A percentile compares a stretch with the other conserved stretches of the same genome.
Evolutionary conservation across 805 yeast species (phyloP).

Genomic region (Lachancea fermentati): DNA sequence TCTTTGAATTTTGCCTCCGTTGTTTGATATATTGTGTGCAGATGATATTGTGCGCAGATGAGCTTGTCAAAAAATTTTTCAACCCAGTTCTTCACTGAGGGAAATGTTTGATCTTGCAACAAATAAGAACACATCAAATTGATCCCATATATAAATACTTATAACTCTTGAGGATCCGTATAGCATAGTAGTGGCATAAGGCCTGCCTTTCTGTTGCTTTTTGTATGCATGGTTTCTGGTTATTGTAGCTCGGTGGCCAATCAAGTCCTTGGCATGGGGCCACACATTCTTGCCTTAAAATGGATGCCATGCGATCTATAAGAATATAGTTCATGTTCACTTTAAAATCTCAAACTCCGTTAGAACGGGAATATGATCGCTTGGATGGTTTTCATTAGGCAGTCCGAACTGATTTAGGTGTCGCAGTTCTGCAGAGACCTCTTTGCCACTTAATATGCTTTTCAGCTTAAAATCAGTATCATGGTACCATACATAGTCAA

Average conservation of each 20-base stretch:
- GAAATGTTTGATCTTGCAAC: too few relatives aligned
- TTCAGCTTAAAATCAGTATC: slow-evolving; percentile 35
- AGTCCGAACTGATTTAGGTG: slow-evolving; percentile 34
- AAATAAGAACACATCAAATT: too few relatives aligned
- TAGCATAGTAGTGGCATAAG: not conserved
- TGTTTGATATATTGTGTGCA: not conserved
- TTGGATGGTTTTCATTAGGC: slow-evolving; percentile 56
- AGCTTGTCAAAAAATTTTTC: not conserved
- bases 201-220: too few relatives aligned
- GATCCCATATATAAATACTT: not conserved
- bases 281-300: too few relatives aligned
- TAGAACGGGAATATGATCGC: slow-evolving; percentile 45
- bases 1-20: not conserved
- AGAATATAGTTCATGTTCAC: too few relatives aligned
- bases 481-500: slow-evolving; percentile 56
- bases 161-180: not conserved
- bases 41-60: too few relatives aligned
- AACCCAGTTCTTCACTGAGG: not conserved
- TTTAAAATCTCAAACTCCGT: slow-evolving; percentile 32
- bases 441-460: slow-evolving; percentile 46
- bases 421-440: slow-evolving; percentile 25
- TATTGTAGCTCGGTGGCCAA: too few relatives aligned
- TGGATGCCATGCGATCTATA: too few relatives aligned
- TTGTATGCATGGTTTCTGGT: too few relatives aligned
- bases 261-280: too few relatives aligned